Evolutionary conservation across 2,329 filamentous ascomycete genomes (phyloP), one percentile per base, ranked within the genome.

Genomic region (Xylariomycetidae sp.): DNA sequence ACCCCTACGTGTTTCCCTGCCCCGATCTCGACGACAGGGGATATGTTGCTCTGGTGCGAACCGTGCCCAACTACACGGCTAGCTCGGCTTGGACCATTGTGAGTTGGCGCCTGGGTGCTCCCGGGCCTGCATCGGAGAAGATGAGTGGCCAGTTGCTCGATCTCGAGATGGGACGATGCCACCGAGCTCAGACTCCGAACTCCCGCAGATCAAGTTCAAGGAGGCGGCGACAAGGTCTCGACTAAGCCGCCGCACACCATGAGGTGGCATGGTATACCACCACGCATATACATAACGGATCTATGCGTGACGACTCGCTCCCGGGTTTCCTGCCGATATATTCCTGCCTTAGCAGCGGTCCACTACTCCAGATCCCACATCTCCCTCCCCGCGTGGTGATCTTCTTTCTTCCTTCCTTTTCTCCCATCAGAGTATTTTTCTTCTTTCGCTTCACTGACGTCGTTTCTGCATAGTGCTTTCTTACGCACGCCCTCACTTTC

Each of bases 161-260:
- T n/a, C n/a, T n/a, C n/a, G n/a, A n/a, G n/a, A n/a, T 25, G 24
- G 24, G 24, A 25, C 15, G 24, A 25, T 25, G 24, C 15, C n/a
- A 12, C 24, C 24, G 12, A 6, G 24, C 24, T 25, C 24, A 14
- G 6, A 25, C 24, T 25, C n/a, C 24, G 6, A 23, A n/a, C 8
- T 14, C 6, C 6, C 24, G n/a, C 24, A 12, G n/a, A 14, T 12
- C 24, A 14, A 5, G n/a, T 12, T 14, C n/a, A 25, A 25, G n/a
- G 12, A 25, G 7, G 12, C n/a, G 12, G n/a, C n/a, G n/a, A n/a
- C n/a, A 13, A 6, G 24, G 7, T 13, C 12, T 25, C 12, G 24
- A 14, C 6, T 25, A 25, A 13, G 24, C 12, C 24, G 6, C 12
- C 12, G 12, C 24, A 13, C 24, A 14, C n/a, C 15, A 25, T 12